These are phyloP conservation scores for Endocalyx cinctus DNA, from an alignment of 2,329 filamentous ascomycete genomes.

Conservation along the genomic window DNA sequence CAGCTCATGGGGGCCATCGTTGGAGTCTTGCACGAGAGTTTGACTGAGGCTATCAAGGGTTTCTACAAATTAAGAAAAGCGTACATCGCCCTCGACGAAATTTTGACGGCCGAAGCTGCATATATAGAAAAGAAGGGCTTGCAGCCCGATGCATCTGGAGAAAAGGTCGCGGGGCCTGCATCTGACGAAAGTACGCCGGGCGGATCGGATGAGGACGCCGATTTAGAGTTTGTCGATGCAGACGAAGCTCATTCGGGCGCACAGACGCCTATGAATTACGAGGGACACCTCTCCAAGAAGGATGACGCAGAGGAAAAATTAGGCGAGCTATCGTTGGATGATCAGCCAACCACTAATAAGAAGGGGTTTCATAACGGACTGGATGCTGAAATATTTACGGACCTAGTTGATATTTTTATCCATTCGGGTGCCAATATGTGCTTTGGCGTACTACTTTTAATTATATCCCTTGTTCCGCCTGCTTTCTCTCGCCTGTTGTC, in stretches of 20 bases:
- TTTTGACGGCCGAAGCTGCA: slow-evolving; percentile 69
- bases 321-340: slow-evolving; percentile 17
- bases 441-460: slow-evolving; percentile 77
- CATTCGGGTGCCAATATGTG: slow-evolving; percentile 87
- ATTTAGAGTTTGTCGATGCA: slow-evolving; percentile 54
- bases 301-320: slow-evolving; percentile 23
- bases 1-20: slow-evolving; percentile 88
- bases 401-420: slow-evolving; percentile 80
- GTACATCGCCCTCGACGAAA: slow-evolving; percentile 73
- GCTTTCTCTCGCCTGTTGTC: slow-evolving; percentile 82
- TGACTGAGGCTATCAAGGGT: slow-evolving; percentile 84
- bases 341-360: slow-evolving; percentile 1
- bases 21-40: slow-evolving; percentile 83
- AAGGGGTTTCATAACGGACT: slow-evolving; percentile 34
- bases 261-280: slow-evolving; percentile 42
- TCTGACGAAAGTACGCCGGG: slow-evolving; percentile 14
- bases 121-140: slow-evolving; percentile 34
- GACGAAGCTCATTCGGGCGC: slow-evolving; percentile 41
- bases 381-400: slow-evolving; percentile 61
- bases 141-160: slow-evolving; percentile 14
- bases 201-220: slow-evolving; percentile 22
- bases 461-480: slow-evolving; percentile 91
- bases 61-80: slow-evolving; percentile 93
- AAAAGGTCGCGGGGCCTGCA: slow-evolving; percentile 9
- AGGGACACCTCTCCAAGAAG: slow-evolving; percentile 37